Base-by-base conservation (phyloP, 2,329 filamentous ascomycete genomes). In the Xylariaceae sp. region DNA sequence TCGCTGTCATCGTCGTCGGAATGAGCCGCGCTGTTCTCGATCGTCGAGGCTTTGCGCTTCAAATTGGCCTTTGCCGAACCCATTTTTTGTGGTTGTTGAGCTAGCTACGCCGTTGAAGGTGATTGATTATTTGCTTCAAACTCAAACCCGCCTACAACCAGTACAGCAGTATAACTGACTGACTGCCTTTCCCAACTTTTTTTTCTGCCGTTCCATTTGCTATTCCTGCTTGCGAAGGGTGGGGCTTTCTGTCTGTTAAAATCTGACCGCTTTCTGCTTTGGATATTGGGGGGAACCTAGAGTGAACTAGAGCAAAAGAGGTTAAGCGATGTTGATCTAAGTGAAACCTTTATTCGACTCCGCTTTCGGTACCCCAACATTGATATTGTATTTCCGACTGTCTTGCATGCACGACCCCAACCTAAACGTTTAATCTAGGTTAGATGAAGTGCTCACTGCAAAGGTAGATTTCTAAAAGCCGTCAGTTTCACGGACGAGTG, bases 31-130 rank as follows among this genome's bases (percentile, higher is more conserved):
- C 69, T 65, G 13, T 69, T 63, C 50, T 78, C 75, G 21, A 68
- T 68, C 16, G 69, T 72, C 14, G 76, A 69, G 44, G 75, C 74
- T 63, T 85, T 85, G 50, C 82, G 76, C 68, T 85, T 85, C 59
- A 75, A 71, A 21, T 64, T 68, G 31, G 60, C 53, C 41, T 65
- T 62, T 48, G 58, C 59, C 31, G 63, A 54, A 44, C 56, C 63
- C 66, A 69, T 70, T 51, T 57, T 50, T 39, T 36, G 28, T 16
- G 32, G 32, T 41, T 43, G 38, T n/a, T n/a, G 18, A 21, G 40
- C 42, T 38, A 34, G 26, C 21, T 37, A 28, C 12, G 34, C 33
- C 33, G 9, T 2, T 26, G 13, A 14, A n/a, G n/a, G n/a, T n/a
- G n/a, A n/a, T n/a, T n/a, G 38, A 12, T 14, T 26, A 38, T 24